Evolutionary conservation across 1,139 yeast species (phyloP), one percentile per base, ranked within the genome.

Genomic region (Taphrina wiesneri): DNA sequence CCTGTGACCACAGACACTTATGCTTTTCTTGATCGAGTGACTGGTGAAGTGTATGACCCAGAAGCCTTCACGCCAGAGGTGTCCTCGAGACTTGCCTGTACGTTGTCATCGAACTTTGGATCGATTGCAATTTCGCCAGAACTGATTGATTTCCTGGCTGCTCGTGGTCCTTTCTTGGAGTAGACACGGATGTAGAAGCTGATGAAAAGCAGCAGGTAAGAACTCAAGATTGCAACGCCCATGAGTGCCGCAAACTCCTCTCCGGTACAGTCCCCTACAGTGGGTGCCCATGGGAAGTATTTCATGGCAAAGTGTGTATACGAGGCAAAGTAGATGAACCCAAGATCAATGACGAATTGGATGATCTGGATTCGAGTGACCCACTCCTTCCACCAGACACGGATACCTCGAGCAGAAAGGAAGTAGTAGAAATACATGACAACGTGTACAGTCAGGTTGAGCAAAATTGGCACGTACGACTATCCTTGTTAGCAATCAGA

Each of bases 311-410:
- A 76, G 72, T 68, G 66, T 13, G 69, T 67, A 81, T 90, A 92
- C 66, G 96, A 87, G 67, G 97, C 97, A 77, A 89, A 90, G 82
- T 91, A 92, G 71, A 92, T 96, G 75, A 91, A 91, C 56, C 83
- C 85, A 76, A 93, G 84, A 77, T 93, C 99, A 74, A 93, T 83
- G 74, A 93, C 81, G 75, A 93, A 93, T 80, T 93, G 99, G 74
- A 89, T 84, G 79, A 93, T 93, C 81, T 93, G 99, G 83, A 90
- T 86, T 72, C 96, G 85, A 63, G 99, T 93, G 73, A 93, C 97
- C 97, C 97, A 93, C 80, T 92, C 96, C 80, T 93, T 93, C 99
- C 99, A 93, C 98, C 98, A 92, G 68, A 93, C 97, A 73, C 93
- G 86, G 76, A 92, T 89, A 69, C 97, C 96, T 77, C 96, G 85